Evolutionary conservation across 2,329 filamentous ascomycete genomes (phyloP), one percentile per base, ranked within the genome.

Genomic region (Paraconiothyrium brasiliense): DNA sequence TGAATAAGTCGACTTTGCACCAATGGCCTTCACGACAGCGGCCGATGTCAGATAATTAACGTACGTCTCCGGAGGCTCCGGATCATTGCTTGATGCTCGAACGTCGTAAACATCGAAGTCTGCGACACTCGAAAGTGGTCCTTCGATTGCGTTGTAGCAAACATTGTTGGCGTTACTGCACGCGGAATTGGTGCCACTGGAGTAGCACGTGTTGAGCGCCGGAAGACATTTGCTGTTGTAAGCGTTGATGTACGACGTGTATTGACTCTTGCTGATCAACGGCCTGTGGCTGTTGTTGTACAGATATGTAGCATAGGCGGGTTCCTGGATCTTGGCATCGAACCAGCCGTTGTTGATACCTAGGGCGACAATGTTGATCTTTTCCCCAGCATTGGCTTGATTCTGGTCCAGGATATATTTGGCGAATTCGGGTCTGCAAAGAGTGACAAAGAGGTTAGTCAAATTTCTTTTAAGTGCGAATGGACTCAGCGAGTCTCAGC

Each of bases 191-290:
- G 79, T 75, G 1, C 83, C 83, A 9, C 78, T 79, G 4, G 78
- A 79, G 58, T 81, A 79, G 78, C 87, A 89, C 60, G 83, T 77
- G 4, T 81, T 73, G 24, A 85, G 79, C 54, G 81, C 81, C 63
- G 87, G 85, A 20, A 85, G 74, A 71, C 87, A 89, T 69, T 87
- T 86, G 54, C 85, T 85, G 2, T 84, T 85, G 70, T 85, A 88
- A 35, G 85, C 70, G 64, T 81, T 82, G 74, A 87, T 85, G 69
- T 86, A 86, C 0, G 83, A 83, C 69, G 85, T 85, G 41, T 84
- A 84, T 37, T 70, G 65, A 4, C 61, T 51, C 37, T 67, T 44
- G 16, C 59, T 58, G 49, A 72, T 70, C 22, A 71, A 46, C 0
- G 84, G 82, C 58, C 62, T 82, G 50, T 85, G 82, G 22, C 83